Base-by-base conservation (phyloP, 2,329 filamentous ascomycete species). In the Chlorencoelia australis region DNA sequence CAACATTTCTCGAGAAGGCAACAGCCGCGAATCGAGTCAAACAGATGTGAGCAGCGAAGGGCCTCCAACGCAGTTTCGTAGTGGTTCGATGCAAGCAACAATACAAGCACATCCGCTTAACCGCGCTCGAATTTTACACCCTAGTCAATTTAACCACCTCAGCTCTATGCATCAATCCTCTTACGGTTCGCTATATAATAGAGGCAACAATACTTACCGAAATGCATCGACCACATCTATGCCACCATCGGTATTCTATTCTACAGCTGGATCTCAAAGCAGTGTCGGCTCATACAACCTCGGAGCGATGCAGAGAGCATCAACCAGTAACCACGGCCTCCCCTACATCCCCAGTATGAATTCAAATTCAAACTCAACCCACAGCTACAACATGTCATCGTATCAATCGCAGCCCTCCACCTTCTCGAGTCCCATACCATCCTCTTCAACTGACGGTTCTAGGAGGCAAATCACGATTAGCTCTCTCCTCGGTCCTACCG, bases 401-500 rank as follows among this genome's bases (percentile, higher is more conserved):
- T n/a, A n/a, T 25, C 22, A 25, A 3, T 25, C 22, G 10, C 22
- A 25, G 10, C 22, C 10, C 6, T 25, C 22, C 6, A 6, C 22
- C 6, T 3, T n/a, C n/a, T n/a, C 22, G 22, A 4, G 6, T 25
- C 22, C 11, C 21, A 7, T 13, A 25, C 13, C 22, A 25, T 25
- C 6, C 22, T 9, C 22, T 25, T 25, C 22, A 25, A 25, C 10
- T 7, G 22, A 25, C 6, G 27, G 9, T 35, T 18, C 37, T 17
- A 26, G 37, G 22, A 32, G 27, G 14, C 14, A 35, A 14, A 40
- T 40, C 27, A 29, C 37, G 15, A 40, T 40, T 14, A 18, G 16
- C 15, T 36, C 37, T 15, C 22, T 40, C 13, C 24, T 40, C 9
- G 19, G 16, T 26, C 16, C 13, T 16, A 16, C 13, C 16, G 11